A percentile compares a stretch with the other conserved stretches of the same genome.
Evolutionary conservation across 2,329 filamentous ascomycete genomes (phyloP).

Genomic region (Scedosporium boydii): DNA sequence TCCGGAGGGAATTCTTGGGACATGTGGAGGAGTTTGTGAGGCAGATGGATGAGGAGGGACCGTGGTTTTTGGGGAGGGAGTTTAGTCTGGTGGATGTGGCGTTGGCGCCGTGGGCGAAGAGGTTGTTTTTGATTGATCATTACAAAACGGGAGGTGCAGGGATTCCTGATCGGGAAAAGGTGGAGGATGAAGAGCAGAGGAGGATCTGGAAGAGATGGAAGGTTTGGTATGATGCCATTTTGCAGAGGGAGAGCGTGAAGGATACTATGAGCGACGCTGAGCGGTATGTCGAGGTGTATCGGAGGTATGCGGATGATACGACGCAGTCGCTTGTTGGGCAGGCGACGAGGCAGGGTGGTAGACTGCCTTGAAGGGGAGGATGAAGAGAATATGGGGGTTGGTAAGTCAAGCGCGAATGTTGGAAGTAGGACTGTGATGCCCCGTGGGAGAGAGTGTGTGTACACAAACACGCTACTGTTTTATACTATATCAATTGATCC

Average conservation of each 20-base stretch:
- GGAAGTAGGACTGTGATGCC: no score
- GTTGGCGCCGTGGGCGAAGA: slow-evolving; percentile 62
- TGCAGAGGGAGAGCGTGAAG: slow-evolving; percentile 50
- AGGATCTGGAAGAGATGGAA: slow-evolving; percentile 55
- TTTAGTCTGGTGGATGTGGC: slow-evolving; percentile 62
- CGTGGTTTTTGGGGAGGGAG: slow-evolving; percentile 56
- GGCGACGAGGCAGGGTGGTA: slow-evolving; percentile 52
- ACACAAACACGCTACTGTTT: no score
- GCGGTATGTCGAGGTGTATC: slow-evolving; percentile 60
- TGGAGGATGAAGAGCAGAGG: slow-evolving; percentile 39
- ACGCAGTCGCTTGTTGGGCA: slow-evolving; percentile 53
- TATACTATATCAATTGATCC: no score
- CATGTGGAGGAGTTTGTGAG: slow-evolving; percentile 50
- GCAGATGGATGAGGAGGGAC: slow-evolving; percentile 47
- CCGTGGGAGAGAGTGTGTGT: no score
- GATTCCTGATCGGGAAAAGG: slow-evolving; percentile 24
- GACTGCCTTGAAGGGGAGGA: slow-evolving; percentile 39
- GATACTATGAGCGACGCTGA: slow-evolving; percentile 60
- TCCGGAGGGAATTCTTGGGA: slow-evolving; percentile 46
- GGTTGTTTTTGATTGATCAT: slow-evolving; percentile 65
- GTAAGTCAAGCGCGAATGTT: no score
- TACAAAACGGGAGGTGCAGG: slow-evolving; percentile 53
- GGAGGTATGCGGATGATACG: slow-evolving; percentile 55
- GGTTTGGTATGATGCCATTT: slow-evolving; percentile 52
- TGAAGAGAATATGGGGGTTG: neutral